Evolutionary conservation across 2,329 filamentous ascomycete species (phyloP).

Genomic region (Emydomyces testavorans): DNA sequence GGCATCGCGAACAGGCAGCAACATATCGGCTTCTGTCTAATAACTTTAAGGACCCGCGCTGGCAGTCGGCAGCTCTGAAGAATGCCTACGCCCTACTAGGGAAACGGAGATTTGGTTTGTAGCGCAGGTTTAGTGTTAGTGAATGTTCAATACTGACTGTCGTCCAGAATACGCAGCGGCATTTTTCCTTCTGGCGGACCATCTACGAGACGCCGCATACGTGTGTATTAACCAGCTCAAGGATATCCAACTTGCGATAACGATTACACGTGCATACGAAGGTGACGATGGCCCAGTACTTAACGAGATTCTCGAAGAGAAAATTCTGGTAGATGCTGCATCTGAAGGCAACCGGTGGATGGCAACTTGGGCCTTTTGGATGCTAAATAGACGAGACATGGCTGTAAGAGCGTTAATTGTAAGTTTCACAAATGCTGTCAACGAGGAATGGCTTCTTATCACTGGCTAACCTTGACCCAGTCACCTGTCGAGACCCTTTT

Average conservation of each 20-base stretch:
- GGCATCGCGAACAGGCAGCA: conserved; percentile 72
- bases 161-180: conserved; percentile 74
- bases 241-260: conserved; percentile 80
- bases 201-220: conserved; percentile 71
- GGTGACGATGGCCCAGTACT: conserved; percentile 75
- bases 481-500: conserved; percentile 67
- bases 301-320: conserved; percentile 62
- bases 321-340: conserved; percentile 64
- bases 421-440: conserved; percentile 27
- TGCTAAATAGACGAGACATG: conserved; percentile 69
- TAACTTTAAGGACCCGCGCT: conserved; percentile 76
- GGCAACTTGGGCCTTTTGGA: conserved; percentile 91
- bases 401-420: conserved; percentile 74
- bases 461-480: conserved; percentile 34
- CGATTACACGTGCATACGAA: conserved; percentile 77
- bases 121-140: background rate
- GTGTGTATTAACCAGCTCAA: conserved; percentile 78
- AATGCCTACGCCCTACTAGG: conserved; percentile 94
- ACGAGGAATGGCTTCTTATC: background rate
- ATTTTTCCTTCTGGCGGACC: conserved; percentile 85
- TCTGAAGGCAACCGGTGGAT: conserved; percentile 84
- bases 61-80: conserved; percentile 81
- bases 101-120: conserved; percentile 68
- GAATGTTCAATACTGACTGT: conserved; percentile 9
- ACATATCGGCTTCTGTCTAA: conserved; percentile 76